These are phyloP conservation scores for Trifolium dubium DNA, from an alignment of 306 rosid species.

Conservation along the genomic window DNA sequence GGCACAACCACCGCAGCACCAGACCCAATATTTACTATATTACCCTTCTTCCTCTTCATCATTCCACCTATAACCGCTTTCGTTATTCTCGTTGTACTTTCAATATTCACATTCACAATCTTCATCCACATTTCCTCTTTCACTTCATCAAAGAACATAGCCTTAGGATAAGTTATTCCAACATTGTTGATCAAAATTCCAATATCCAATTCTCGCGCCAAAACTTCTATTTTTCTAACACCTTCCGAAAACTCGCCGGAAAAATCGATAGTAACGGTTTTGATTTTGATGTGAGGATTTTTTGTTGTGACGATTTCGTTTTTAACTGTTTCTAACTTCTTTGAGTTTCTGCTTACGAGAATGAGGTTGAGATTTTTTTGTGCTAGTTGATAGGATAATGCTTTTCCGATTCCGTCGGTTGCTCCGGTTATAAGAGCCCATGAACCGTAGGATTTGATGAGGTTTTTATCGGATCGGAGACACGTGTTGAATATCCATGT, in stretches of 20 bases:
- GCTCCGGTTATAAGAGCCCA: constrained; percentile 61
- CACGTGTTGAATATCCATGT: constrained; percentile 34
- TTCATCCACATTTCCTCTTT: constrained; percentile 66
- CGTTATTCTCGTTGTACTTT: constrained; percentile 62
- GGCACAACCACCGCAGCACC: constrained; percentile 75
- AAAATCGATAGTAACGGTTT: constrained; percentile 56
- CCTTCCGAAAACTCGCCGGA: constrained; percentile 40
- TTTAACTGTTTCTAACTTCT: constrained; percentile 59
- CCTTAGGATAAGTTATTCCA: constrained; percentile 67
- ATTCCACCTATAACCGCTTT: constrained; percentile 58
- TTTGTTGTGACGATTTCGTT: constrained; percentile 43
- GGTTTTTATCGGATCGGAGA: constrained; percentile 41
- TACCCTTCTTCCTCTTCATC: constrained; percentile 66
- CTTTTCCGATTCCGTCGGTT: constrained; percentile 57
- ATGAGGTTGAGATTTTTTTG: constrained; percentile 54
- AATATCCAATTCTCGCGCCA: constrained; percentile 43
- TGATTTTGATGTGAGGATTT: constrained; percentile 43
- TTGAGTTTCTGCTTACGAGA: constrained; percentile 60
- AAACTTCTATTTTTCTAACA: constrained; percentile 44
- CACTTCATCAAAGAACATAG: constrained; percentile 69
- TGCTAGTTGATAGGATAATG: constrained; percentile 44
- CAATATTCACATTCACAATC: constrained; percentile 66
- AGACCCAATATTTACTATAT: constrained; percentile 72
- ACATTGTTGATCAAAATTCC: constrained; percentile 73
- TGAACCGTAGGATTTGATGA: constrained; percentile 42